Conservation (phyloP, 768 basidiomycete species). For the Auriscalpium vulgare region DNA sequence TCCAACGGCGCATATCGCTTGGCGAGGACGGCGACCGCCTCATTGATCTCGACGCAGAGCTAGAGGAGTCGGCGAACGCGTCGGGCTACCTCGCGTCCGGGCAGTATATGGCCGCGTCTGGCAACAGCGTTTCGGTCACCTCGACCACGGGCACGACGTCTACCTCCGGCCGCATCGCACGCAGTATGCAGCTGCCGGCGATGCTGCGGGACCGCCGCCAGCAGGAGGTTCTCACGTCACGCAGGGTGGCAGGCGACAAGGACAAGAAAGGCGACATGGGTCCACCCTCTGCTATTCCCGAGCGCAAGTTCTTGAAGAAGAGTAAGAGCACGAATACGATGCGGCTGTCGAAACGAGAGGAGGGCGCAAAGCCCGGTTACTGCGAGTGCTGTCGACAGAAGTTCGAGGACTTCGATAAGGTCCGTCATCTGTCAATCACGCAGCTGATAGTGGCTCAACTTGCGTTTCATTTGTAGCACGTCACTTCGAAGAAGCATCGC, state of each 20-base stretch:
- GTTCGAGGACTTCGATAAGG: slow-evolving; percentile 81
- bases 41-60: slow-evolving; percentile 35
- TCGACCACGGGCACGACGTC: slow-evolving; percentile 87
- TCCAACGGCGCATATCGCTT: slow-evolving; percentile 46
- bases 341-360: slow-evolving; percentile 68
- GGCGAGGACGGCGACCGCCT: slow-evolving; percentile 25
- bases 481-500: slow-evolving; percentile 62
- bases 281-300: slow-evolving; percentile 55
- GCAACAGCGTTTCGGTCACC: slow-evolving; percentile 89
- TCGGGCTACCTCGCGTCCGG: slow-evolving; percentile 64
- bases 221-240: slow-evolving; percentile 61
- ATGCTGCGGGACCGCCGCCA: slow-evolving; percentile 48
- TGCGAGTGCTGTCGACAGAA: slow-evolving; percentile 93
- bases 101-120: slow-evolving; percentile 83
- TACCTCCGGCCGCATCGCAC: slow-evolving; percentile 37
- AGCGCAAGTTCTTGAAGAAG: slow-evolving; percentile 50
- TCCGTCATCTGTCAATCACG: slow-evolving; percentile 30
- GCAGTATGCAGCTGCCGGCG: slow-evolving; percentile 41
- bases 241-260: slow-evolving; percentile 32
- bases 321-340: slow-evolving; percentile 78
- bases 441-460: neutral
- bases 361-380: slow-evolving; percentile 88
- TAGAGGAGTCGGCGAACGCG: slow-evolving; percentile 50
- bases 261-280: slow-evolving; percentile 47
- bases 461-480: slow-evolving; percentile 45